Evolutionary conservation across 2,329 filamentous ascomycete genomes (phyloP).

Genomic region (Coniochaeta sp.): DNA sequence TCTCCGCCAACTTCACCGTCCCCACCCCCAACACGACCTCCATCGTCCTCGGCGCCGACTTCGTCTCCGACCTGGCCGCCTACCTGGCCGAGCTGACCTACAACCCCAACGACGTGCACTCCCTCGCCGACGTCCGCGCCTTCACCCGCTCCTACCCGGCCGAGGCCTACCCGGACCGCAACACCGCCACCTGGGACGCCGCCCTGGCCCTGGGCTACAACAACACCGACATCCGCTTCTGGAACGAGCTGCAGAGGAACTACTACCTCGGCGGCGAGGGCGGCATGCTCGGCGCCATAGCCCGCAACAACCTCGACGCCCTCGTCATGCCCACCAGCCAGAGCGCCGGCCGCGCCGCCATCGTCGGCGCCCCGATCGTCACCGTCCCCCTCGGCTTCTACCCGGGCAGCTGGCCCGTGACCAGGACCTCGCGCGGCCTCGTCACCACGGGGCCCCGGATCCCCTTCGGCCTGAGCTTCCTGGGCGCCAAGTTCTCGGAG

Average conservation of each 20-base stretch:
- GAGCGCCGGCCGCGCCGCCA: constrained; percentile 38
- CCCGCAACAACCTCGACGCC: constrained; percentile 40
- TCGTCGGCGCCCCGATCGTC: constrained; percentile 53
- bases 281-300: constrained; percentile 44
- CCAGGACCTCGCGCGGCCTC: constrained; percentile 35
- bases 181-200: constrained; percentile 17
- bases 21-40: neutral
- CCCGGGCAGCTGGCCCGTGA: constrained; percentile 36
- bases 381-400: constrained; percentile 57
- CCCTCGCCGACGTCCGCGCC: constrained; percentile 38
- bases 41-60: constrained; percentile 34
- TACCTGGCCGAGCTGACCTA: constrained; percentile 48
- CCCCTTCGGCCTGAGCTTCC: constrained; percentile 2
- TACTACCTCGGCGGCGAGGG: constrained; percentile 48
- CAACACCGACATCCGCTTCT: constrained; percentile 50
- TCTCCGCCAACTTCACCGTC: constrained; percentile 43
- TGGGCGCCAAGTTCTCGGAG: constrained; percentile 3
- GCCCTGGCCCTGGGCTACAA: constrained; percentile 25
- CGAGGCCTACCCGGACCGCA: constrained; percentile 4
- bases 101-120: constrained; percentile 49
- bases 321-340: constrained; percentile 50
- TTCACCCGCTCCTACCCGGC: constrained; percentile 1
- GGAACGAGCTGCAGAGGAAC: constrained; percentile 45
- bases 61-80: constrained; percentile 43
- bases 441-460: constrained; percentile 40